A percentile compares a stretch with the other conserved stretches of the same genome.
Conservation (phyloP, 2,329 filamentous ascomycete species). For the Periconia digitata region DNA sequence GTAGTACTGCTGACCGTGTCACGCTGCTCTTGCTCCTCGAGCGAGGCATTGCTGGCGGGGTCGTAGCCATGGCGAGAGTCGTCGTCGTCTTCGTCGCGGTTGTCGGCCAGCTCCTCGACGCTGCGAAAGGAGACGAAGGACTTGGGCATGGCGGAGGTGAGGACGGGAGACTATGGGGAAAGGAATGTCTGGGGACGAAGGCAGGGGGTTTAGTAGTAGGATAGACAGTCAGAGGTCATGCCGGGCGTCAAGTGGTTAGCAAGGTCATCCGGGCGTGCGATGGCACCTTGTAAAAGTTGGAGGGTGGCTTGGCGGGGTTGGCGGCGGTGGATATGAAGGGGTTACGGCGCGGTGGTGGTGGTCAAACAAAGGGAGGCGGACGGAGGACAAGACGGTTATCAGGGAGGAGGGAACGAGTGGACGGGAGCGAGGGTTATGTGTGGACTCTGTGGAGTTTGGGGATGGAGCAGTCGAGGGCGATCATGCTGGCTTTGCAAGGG, state of each 20-base stretch:
- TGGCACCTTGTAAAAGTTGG: background rate
- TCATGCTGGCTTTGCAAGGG: no score
- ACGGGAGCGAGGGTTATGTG: no score
- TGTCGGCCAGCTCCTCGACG: slow-evolving; percentile 23
- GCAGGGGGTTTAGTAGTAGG: background rate
- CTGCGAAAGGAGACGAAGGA: slow-evolving; percentile 40
- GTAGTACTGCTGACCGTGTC: slow-evolving; percentile 38
- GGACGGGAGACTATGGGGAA: background rate
- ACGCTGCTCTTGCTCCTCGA: slow-evolving; percentile 29
- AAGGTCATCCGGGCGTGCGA: background rate
- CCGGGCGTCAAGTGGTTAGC: no score
- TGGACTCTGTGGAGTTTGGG: no score
- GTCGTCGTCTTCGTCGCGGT: slow-evolving; percentile 36
- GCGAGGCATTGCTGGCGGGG: slow-evolving; percentile 27
- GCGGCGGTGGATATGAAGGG: no score
- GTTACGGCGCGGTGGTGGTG: background rate
- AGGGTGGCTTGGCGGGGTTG: background rate
- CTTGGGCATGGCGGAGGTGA: slow-evolving; percentile 32
- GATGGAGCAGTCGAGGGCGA: no score
- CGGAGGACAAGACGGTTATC: no score
- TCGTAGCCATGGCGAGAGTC: slow-evolving; percentile 32
- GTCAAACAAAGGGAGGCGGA: background rate
- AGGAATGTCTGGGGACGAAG: background rate
- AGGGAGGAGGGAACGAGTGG: no score
- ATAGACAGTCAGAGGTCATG: background rate